Evolutionary conservation across 2,329 filamentous ascomycete species (phyloP), one percentile per base, ranked within the genome.

Genomic region (Hypoxylon sp.): DNA sequence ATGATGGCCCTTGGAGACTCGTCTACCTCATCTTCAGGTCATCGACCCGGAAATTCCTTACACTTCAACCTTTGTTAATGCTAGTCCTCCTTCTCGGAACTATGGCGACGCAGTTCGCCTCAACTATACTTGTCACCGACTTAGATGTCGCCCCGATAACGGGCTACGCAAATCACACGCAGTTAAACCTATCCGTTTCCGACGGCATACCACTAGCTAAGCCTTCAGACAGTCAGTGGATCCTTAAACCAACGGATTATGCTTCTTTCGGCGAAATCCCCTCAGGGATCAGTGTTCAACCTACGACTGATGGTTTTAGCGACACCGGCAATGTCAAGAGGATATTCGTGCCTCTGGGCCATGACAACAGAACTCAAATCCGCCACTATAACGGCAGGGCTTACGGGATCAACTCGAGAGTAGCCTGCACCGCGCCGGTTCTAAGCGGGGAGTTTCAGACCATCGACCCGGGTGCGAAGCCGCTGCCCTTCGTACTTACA

Each of bases 1-100:
- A 74, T 53, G 69, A 70, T 27, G 71, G 71, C 0, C 71, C 71
- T 0, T 51, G 73, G 37, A 58, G 71, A 12, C 43, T 74, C 11
- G 59, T 67, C 3, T 73, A 61, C 54, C 54, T 74, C 0, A 54
- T 69, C 7, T 50, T 64, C 14, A 41, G 16, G 37, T 41, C 37
- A 8, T 21, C 63, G 16, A n/a, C 53, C 30, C 46, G 61, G 45
- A 57, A 45, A 8, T 57, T 63, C 12, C 50, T 60, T 12, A 23
- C 23, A 9, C 34, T 69, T n/a, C 64, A 64, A 52, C 34, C 61
- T 1, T 7, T 66, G 5, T 45, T 72, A 14, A 55, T 63, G 21
- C 16, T 69, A 6, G 19, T 66, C 21, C 57, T 72, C 16, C 46
- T 69, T 25, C 16, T 63, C 14, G 55, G 61, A 5, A 61, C 64